phyloP scores from a whole-genome alignment of 2,329 filamentous ascomycete species.

The Daldinia sp. region DNA sequence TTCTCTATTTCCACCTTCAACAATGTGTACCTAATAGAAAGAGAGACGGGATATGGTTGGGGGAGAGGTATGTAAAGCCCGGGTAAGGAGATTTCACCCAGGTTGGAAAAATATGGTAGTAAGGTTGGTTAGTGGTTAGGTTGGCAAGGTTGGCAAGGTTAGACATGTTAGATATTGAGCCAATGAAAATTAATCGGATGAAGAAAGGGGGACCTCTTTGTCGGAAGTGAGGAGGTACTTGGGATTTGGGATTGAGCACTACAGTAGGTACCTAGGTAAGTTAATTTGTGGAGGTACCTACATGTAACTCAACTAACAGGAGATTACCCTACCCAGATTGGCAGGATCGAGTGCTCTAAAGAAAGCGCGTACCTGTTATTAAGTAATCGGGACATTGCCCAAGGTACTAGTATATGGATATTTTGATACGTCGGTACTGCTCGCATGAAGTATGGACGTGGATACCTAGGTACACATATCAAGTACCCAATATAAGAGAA shows the following conservation, averaged over 20 bases:
- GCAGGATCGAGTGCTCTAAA: neutral
- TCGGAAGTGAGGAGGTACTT: no score
- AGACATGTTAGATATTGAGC: no score
- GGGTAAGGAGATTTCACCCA: slow-evolving; percentile 2
- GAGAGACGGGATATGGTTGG: slow-evolving; percentile 11
- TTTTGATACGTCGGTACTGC: neutral
- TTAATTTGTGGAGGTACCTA: neutral
- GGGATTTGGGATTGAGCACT: slow-evolving; percentile 5
- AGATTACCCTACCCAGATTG: slow-evolving; percentile 29
- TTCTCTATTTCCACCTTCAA: slow-evolving; percentile 3
- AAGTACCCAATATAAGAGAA: no score
- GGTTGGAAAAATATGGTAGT: slow-evolving; percentile 8
- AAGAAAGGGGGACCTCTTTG: slow-evolving; percentile 12
- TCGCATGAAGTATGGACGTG: no score
- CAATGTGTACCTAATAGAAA: slow-evolving; percentile 9
- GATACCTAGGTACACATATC: neutral
- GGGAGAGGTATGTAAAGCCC: neutral
- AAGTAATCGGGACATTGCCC: slow-evolving; percentile 1
- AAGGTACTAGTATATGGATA: neutral
- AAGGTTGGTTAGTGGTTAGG: slow-evolving; percentile 12
- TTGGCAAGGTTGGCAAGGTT: no score
- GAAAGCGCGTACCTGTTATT: slow-evolving; percentile 6
- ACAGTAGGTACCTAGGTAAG: slow-evolving; percentile 9
- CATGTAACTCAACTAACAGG: no score
- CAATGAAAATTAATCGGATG: slow-evolving; percentile 2